Conservation (phyloP, 345 rosid species). For the Pseudoturritis turrita region DNA sequence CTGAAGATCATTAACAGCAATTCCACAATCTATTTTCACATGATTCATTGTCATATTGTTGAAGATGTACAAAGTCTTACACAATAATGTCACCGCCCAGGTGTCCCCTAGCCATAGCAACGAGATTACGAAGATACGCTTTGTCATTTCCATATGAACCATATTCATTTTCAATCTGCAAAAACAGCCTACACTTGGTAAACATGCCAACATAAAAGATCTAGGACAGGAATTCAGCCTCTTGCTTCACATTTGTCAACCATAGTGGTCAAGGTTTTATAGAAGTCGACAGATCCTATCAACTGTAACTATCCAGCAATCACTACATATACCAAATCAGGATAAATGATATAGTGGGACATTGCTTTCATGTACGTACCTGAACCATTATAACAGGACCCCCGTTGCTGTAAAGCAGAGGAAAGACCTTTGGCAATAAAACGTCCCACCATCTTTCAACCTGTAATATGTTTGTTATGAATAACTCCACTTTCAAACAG, state of each 20-base stretch:
- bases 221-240: background rate
- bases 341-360: background rate
- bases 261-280: background rate
- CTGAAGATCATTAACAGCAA: conserved; percentile 34
- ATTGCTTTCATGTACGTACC: conserved; percentile 34
- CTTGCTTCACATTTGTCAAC: background rate
- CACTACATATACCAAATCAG: background rate
- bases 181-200: conserved; percentile 1
- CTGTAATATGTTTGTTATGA: conserved; percentile 37
- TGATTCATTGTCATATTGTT: background rate
- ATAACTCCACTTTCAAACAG: background rate
- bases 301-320: background rate
- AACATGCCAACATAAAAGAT: background rate
- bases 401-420: conserved; percentile 73
- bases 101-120: conserved; percentile 50
- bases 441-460: conserved; percentile 84
- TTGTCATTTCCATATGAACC: conserved; percentile 94
- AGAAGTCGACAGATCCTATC: background rate
- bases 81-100: conserved; percentile 60
- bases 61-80: conserved; percentile 39
- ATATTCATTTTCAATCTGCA: conserved; percentile 92
- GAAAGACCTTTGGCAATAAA: conserved; percentile 62
- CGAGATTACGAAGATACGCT: conserved; percentile 71
- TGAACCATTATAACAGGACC: conserved; percentile 94
- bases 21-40: background rate